A percentile compares a stretch with the other conserved stretches of the same genome.
Conservation (phyloP, 345 rosid genomes). For the Gossypium stocksii region DNA sequence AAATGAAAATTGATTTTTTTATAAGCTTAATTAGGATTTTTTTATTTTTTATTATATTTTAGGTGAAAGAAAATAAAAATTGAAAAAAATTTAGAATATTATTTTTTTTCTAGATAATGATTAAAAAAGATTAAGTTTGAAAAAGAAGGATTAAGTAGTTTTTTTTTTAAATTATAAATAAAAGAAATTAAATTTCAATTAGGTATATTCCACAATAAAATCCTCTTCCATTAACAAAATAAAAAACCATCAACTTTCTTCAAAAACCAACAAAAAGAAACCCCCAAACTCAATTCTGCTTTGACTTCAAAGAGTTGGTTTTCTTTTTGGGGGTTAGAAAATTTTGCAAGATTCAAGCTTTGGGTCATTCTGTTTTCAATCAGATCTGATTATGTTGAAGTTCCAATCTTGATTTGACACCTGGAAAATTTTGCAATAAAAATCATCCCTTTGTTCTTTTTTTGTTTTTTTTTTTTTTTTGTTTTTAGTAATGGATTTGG, state of each 20-base stretch:
- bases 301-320: conserved; percentile 4
- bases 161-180: too few relatives aligned
- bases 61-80: too few relatives aligned
- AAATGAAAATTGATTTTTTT: too few relatives aligned
- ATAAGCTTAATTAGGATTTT: too few relatives aligned
- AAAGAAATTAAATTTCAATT: neutral
- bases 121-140: too few relatives aligned
- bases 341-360: neutral
- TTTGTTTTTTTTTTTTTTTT: neutral
- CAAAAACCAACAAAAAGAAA: neutral
- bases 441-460: neutral
- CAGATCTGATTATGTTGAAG: conserved; percentile 12
- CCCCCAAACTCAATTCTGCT: neutral
- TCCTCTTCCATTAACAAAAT: conserved; percentile 4
- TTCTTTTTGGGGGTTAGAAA: neutral
- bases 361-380: neutral
- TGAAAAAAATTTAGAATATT: too few relatives aligned
- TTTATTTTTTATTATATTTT: too few relatives aligned
- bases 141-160: too few relatives aligned
- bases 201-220: neutral
- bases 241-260: conserved; percentile 13
- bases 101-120: too few relatives aligned
- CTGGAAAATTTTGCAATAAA: conserved; percentile 7
- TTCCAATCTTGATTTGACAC: neutral
- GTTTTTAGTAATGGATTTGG: conserved; percentile 60